Base-by-base conservation (phyloP, 176 grass and related monocot species). In the Carex kokanica region DNA sequence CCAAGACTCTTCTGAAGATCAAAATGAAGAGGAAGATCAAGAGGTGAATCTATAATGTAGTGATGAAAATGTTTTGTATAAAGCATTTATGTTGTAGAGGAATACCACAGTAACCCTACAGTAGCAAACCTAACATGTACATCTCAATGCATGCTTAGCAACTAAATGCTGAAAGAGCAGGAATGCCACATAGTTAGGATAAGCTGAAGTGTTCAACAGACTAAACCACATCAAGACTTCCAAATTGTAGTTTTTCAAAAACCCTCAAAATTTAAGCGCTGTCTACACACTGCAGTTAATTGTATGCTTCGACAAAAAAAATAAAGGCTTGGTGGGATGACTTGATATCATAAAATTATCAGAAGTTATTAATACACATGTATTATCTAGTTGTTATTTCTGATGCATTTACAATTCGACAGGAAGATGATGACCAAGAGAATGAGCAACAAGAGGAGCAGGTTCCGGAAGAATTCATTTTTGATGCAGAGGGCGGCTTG, bases 401-500 rank as follows among this genome's bases (percentile, higher is more conserved):
- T 71, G 17, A 71, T 71, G 36, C 67, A 71, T 71, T 43, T 32
- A 71, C 8, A 45, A 71, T 43, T 71, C 8, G 18, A 23, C 45
- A 78, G 52, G 73, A 78, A 15, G 69, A 98, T 3, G 85, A 95
- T 29, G 92, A 98, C 0, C 86, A 98, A 91, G 95, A 98, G 87
- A 94, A 98, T 54, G 95, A 98, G 89, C 84, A 98, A 61, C 83
- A 98, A 82, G 92, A 98, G 21, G 87, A 83, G 52, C 89, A 98
- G 67, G 87, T 98, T 90, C 95, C 92, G 16, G 95, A 98, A 74
- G 95, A 98, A 81, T 98, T 98, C 71, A 98, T 95, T 84, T 98
- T 98, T 91, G 89, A 98, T 88, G 89, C 95, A 71, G 95, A 98
- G 91, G 95, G 95, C 45, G 95, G 95, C 31, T 63, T 98, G 82